phyloP scores from a whole-genome alignment of 495 filamentous ascomycete species.

The Talaromyces stipitatus region DNA sequence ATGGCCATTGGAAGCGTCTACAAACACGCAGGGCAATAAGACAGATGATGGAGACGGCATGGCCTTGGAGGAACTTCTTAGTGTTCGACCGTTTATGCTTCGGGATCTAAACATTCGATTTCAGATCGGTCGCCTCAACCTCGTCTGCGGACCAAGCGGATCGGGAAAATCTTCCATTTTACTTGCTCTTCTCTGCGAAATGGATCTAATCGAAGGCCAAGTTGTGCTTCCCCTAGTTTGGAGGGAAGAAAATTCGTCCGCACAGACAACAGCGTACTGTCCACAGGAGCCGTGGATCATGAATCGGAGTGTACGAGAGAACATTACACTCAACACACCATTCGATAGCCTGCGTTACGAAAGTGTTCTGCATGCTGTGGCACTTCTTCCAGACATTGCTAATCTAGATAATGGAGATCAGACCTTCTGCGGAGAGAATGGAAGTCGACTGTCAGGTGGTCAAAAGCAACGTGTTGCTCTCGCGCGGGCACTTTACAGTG shows the following conservation, averaged over 20 bases:
- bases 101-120: constrained; percentile 36
- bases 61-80: background rate
- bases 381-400: constrained; percentile 69
- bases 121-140: constrained; percentile 59
- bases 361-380: constrained; percentile 46
- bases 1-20: background rate
- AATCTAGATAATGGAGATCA: constrained; percentile 75
- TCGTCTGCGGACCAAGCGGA: constrained; percentile 46
- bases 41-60: background rate
- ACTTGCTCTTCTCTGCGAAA: constrained; percentile 53
- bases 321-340: constrained; percentile 51
- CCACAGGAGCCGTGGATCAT: constrained; percentile 62
- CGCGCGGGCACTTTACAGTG: background rate
- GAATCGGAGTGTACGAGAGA: constrained; percentile 60
- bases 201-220: constrained; percentile 34
- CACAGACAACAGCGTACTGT: constrained; percentile 39
- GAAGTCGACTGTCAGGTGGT: constrained; percentile 76
- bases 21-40: too few relatives aligned
- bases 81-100: background rate
- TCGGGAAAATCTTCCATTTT: constrained; percentile 55
- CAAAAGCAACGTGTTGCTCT: constrained; percentile 56
- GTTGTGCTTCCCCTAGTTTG: constrained; percentile 34
- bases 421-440: constrained; percentile 80
- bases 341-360: constrained; percentile 39
- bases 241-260: background rate